These are phyloP conservation scores for Diaporthe citrichinensis DNA, from an alignment of 2,329 filamentous ascomycete genomes.

Conservation along the genomic window DNA sequence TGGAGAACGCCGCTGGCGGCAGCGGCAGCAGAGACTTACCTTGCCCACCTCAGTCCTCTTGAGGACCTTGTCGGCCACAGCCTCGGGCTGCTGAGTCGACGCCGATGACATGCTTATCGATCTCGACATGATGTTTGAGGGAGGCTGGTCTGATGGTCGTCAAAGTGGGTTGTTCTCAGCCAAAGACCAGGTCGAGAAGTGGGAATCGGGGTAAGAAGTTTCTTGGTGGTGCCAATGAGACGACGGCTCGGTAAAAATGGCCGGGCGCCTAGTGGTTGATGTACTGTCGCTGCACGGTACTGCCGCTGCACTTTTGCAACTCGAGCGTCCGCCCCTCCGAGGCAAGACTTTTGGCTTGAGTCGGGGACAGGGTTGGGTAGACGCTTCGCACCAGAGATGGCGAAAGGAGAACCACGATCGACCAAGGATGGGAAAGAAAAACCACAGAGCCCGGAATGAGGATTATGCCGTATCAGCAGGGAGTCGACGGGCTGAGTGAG, in stretches of 20 bases:
- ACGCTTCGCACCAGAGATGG: slow-evolving; percentile 10
- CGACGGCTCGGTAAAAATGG: slow-evolving; percentile 35
- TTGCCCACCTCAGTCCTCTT: slow-evolving; percentile 83
- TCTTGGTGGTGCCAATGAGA: slow-evolving; percentile 37
- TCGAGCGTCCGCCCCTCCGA: slow-evolving; percentile 31
- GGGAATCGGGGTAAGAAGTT: slow-evolving; percentile 41
- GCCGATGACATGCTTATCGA: slow-evolving; percentile 69
- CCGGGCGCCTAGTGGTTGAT: slow-evolving; percentile 35
- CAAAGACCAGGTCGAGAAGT: slow-evolving; percentile 38
- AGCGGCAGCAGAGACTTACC: slow-evolving; percentile 59
- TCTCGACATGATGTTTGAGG: slow-evolving; percentile 44
- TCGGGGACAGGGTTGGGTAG: slow-evolving; percentile 15
- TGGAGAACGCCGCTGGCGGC: neutral
- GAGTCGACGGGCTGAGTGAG: slow-evolving; percentile 3
- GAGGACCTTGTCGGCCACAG: slow-evolving; percentile 77
- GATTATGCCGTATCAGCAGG: slow-evolving; percentile 33
- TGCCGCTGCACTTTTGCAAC: slow-evolving; percentile 23
- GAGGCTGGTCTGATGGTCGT: slow-evolving; percentile 27
- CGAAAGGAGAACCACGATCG: slow-evolving; percentile 14
- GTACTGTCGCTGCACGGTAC: slow-evolving; percentile 15
- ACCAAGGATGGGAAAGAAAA: neutral
- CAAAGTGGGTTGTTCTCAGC: slow-evolving; percentile 32
- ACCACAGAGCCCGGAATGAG: neutral
- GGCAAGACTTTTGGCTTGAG: slow-evolving; percentile 3
- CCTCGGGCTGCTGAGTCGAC: slow-evolving; percentile 74